Conservation (phyloP, 352 stramenopile genomes). For the Peronosclerospora sorghi region DNA sequence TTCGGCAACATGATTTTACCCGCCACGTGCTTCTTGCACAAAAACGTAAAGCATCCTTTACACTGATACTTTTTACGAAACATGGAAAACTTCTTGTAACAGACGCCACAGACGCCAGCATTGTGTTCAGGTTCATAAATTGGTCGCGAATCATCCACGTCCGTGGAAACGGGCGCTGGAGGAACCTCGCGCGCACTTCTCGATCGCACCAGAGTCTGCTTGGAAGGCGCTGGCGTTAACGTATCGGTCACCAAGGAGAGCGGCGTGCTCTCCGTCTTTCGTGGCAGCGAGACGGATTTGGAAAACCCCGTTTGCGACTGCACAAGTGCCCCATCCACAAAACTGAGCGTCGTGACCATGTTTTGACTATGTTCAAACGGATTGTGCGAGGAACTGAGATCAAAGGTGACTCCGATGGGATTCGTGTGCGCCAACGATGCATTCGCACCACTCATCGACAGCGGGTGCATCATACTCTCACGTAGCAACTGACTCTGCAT, state of each 20-base stretch:
- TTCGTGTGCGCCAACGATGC: slow-evolving; percentile 19
- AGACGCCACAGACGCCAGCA: slow-evolving; percentile 58
- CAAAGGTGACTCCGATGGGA: slow-evolving; percentile 21
- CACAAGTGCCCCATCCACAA: slow-evolving; percentile 25
- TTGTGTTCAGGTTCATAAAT: slow-evolving; percentile 43
- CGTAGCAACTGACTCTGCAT: slow-evolving; percentile 66
- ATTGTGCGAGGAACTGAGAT: slow-evolving; percentile 18
- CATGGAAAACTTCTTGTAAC: slow-evolving; percentile 80
- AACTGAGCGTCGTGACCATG: slow-evolving; percentile 35
- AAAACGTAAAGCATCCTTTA: slow-evolving; percentile 63
- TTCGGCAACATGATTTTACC: slow-evolving; percentile 51
- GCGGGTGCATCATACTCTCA: slow-evolving; percentile 55
- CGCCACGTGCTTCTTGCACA: slow-evolving; percentile 76
- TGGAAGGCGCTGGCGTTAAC: slow-evolving; percentile 3
- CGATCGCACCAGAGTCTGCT: slow-evolving; percentile 8
- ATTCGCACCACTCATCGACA: slow-evolving; percentile 21
- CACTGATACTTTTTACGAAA: slow-evolving; percentile 84
- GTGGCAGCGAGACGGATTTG: slow-evolving; percentile 11
- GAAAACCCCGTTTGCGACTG: slow-evolving; percentile 25
- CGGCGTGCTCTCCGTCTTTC: slow-evolving; percentile 5
- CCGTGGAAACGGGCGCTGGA: neutral
- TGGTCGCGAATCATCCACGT: slow-evolving; percentile 20
- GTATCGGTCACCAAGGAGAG: slow-evolving; percentile 17
- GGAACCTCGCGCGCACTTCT: slow-evolving; percentile 13
- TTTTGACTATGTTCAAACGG: slow-evolving; percentile 25